A percentile compares a stretch with the other conserved stretches of the same genome.
Conservation (phyloP, 164 flowering plant species). For the Sextonia rubra region DNA sequence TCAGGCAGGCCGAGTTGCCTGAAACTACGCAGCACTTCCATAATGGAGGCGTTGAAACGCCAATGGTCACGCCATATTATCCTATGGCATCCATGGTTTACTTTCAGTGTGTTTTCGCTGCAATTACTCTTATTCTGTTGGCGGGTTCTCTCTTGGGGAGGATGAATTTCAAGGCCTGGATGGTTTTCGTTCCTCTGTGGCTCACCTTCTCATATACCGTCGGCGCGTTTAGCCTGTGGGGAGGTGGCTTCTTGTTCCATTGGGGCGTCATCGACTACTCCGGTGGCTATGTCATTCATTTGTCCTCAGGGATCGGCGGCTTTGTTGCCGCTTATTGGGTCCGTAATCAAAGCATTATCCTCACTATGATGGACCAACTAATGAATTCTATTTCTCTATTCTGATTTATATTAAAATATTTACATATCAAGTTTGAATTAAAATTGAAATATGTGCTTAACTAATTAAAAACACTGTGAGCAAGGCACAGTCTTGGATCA, state of each 20-base stretch:
- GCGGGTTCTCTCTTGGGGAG: conserved; percentile 18
- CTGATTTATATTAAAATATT: too few species aligned
- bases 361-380: too few species aligned
- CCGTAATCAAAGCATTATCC: neutral
- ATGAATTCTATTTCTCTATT: too few species aligned
- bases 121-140: conserved; percentile 13
- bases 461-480: too few species aligned
- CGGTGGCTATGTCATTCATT: conserved; percentile 20
- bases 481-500: too few species aligned
- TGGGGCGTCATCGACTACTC: conserved; percentile 22
- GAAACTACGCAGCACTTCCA: conserved; percentile 14
- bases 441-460: too few species aligned
- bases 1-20: conserved; percentile 14
- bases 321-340: conserved; percentile 22
- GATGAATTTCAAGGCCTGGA: conserved; percentile 23
- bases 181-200: conserved; percentile 22
- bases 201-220: conserved; percentile 22
- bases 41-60: conserved; percentile 13
- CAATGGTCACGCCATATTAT: conserved; percentile 15
- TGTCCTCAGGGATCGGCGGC: conserved; percentile 20
- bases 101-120: conserved; percentile 22
- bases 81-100: conserved; percentile 22
- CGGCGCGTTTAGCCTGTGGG: conserved; percentile 19
- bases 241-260: conserved; percentile 19
- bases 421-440: too few species aligned